Conservation (phyloP, 257 asterid genomes). For the Nicotiana obtusifolia region DNA sequence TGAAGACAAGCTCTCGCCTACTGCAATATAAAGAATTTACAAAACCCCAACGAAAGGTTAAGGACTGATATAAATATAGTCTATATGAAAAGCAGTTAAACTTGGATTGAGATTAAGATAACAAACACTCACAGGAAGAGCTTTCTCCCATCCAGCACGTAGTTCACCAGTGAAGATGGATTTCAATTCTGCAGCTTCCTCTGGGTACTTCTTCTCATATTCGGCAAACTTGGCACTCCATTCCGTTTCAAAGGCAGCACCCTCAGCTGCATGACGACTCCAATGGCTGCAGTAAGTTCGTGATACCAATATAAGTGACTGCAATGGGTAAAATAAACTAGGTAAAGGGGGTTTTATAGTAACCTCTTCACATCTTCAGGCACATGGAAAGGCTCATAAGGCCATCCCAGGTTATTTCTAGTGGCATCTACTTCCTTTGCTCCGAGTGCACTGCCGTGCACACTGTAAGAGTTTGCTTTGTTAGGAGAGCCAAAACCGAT, state of each 20-base stretch:
- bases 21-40: background rate
- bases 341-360: constrained; percentile 28
- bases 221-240: constrained; percentile 90
- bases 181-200: constrained; percentile 62
- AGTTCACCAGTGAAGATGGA: constrained; percentile 46
- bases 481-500: constrained; percentile 80
- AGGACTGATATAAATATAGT: background rate
- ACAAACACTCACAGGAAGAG: constrained; percentile 57
- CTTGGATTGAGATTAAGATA: background rate
- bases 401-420: constrained; percentile 87
- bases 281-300: constrained; percentile 61
- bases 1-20: background rate
- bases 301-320: background rate
- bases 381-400: constrained; percentile 72
- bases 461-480: constrained; percentile 73
- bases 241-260: constrained; percentile 80
- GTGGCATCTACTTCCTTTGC: constrained; percentile 97
- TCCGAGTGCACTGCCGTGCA: constrained; percentile 75
- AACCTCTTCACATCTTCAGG: constrained; percentile 95
- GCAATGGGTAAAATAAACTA: background rate
- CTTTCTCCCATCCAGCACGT: constrained; percentile 74
- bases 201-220: constrained; percentile 77
- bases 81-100: background rate
- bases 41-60: background rate
- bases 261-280: constrained; percentile 69